These are phyloP conservation scores for Beauveria sp. DNA, from an alignment of 2,329 filamentous ascomycete genomes.

Conservation along the genomic window DNA sequence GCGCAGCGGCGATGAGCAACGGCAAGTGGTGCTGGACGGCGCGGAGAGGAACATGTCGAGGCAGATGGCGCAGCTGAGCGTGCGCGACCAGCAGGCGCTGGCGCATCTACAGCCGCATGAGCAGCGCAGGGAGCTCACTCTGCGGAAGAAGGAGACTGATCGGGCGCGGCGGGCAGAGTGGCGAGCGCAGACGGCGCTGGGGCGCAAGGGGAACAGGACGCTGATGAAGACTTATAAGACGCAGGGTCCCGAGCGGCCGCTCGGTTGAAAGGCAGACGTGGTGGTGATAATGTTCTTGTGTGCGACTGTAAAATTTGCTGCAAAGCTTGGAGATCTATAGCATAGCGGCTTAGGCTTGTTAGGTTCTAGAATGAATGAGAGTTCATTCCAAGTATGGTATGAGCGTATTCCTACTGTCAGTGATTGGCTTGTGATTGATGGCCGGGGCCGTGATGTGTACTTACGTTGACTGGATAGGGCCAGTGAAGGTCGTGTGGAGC, in stretches of 20 bases:
- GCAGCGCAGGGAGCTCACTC: conserved; percentile 3
- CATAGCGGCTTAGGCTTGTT: background rate
- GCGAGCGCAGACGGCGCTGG: background rate
- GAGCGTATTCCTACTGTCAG: background rate
- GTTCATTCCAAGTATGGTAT: background rate
- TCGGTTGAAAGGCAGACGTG: background rate
- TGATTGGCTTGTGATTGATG: background rate
- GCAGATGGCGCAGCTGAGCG: conserved; percentile 9
- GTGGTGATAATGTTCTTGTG: background rate
- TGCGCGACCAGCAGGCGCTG: conserved; percentile 5
- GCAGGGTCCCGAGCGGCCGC: background rate
- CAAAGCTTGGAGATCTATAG: background rate
- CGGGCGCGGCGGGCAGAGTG: background rate
- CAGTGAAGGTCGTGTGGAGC: background rate
- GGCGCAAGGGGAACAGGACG: conserved; percentile 9
- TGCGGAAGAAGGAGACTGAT: background rate
- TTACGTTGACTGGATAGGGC: no score
- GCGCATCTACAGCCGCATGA: conserved; percentile 7
- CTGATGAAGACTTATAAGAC: conserved; percentile 3
- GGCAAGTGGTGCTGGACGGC: background rate
- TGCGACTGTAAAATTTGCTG: background rate
- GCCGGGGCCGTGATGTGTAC: background rate
- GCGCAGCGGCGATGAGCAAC: background rate
- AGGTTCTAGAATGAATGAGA: background rate
- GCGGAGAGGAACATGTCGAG: background rate